These are phyloP conservation scores for Geosmithia flava DNA, from an alignment of 2,329 filamentous ascomycete species.

Conservation along the genomic window DNA sequence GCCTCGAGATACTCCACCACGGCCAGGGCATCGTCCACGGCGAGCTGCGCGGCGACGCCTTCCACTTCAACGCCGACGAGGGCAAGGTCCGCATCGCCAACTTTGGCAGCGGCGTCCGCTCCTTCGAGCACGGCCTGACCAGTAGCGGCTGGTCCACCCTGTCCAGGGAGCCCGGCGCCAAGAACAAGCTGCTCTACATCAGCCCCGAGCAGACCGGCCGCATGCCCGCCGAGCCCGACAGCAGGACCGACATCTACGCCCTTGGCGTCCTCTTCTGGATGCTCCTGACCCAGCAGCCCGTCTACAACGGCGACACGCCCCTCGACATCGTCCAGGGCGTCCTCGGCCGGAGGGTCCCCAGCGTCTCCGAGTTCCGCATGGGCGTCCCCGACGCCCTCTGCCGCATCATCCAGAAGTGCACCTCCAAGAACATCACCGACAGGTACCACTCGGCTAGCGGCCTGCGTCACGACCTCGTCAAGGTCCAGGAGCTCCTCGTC, in stretches of 20 bases:
- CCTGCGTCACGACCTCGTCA: slow-evolving; percentile 66
- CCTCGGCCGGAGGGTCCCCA: slow-evolving; percentile 64
- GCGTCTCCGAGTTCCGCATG: slow-evolving; percentile 62
- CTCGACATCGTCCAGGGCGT: slow-evolving; percentile 89
- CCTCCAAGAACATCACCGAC: slow-evolving; percentile 74
- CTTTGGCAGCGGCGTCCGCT: slow-evolving; percentile 74
- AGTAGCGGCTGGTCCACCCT: slow-evolving; percentile 79
- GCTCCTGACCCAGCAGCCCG: slow-evolving; percentile 64
- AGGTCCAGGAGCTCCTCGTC: slow-evolving; percentile 61
- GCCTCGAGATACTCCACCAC: slow-evolving; percentile 84
- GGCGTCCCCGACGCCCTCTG: slow-evolving; percentile 78
- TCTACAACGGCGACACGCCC: slow-evolving; percentile 68
- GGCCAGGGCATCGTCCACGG: slow-evolving; percentile 70
- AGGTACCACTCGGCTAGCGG: slow-evolving; percentile 85
- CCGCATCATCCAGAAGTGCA: slow-evolving; percentile 82
- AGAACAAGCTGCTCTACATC: slow-evolving; percentile 83
- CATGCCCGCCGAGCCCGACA: slow-evolving; percentile 85
- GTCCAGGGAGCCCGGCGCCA: slow-evolving; percentile 73
- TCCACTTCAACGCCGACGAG: slow-evolving; percentile 67
- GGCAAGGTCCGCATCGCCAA: slow-evolving; percentile 68
- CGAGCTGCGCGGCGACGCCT: slow-evolving; percentile 81
- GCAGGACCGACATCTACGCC: slow-evolving; percentile 86
- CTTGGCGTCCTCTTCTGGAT: slow-evolving; percentile 84
- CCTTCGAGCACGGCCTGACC: slow-evolving; percentile 80
- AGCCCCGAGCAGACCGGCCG: slow-evolving; percentile 91